Percentiles rank a stretch among this genome's conserved stretches.
phyloP scores from a whole-genome alignment of 2,329 filamentous ascomycete genomes.

The Colletotrichum truncatum region DNA sequence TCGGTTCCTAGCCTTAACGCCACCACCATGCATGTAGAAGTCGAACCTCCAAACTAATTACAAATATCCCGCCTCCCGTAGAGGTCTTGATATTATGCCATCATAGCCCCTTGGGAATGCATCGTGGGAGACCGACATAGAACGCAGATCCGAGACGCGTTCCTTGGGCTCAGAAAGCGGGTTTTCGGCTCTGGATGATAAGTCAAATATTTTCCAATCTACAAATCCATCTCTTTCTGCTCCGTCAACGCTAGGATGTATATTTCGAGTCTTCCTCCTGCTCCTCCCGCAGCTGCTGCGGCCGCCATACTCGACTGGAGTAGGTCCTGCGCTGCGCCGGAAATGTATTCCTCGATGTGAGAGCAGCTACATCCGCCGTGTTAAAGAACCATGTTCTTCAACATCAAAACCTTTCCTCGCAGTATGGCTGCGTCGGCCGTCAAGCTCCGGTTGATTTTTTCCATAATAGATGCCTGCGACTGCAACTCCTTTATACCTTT shows the following conservation, averaged over 20 bases:
- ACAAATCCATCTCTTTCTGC: background rate
- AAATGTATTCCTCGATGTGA: constrained; percentile 30
- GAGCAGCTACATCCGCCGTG: constrained; percentile 27
- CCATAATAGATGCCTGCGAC: constrained; percentile 31
- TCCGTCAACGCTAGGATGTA: background rate
- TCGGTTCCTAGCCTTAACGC: no score
- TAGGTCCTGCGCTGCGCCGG: constrained; percentile 18
- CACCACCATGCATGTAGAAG: no score
- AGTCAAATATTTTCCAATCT: constrained; percentile 20
- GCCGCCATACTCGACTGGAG: constrained; percentile 6
- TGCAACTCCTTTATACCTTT: constrained; percentile 29
- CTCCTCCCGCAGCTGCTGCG: background rate
- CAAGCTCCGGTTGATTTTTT: constrained; percentile 19
- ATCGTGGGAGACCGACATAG: no score
- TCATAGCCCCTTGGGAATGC: no score
- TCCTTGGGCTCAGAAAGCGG: no score
- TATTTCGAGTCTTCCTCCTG: background rate
- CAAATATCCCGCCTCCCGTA: no score
- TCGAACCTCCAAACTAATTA: no score
- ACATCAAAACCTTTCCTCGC: constrained; percentile 24
- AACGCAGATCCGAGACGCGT: no score
- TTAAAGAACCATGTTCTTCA: constrained; percentile 29
- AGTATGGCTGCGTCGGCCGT: constrained; percentile 15
- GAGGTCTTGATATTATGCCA: no score
- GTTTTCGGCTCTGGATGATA: no score